phyloP scores from a whole-genome alignment of 2,329 filamentous ascomycete species.

The Aureobasidium sp. region DNA sequence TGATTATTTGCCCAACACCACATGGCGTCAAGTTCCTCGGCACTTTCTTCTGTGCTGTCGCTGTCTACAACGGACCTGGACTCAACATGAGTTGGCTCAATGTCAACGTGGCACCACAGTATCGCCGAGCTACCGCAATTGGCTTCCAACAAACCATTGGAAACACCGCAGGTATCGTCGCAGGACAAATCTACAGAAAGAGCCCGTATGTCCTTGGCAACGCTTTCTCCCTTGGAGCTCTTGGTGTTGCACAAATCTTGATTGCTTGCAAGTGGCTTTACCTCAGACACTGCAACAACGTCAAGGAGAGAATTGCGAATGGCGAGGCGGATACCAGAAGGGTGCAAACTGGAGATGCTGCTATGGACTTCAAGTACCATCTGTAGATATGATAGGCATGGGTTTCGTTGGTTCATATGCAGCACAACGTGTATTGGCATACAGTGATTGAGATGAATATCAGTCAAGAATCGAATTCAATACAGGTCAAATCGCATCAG shows the following conservation, averaged over 20 bases:
- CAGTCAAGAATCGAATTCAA: no score
- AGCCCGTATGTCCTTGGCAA: slow-evolving; percentile 17
- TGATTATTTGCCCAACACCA: slow-evolving; percentile 16
- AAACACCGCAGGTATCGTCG: slow-evolving; percentile 41
- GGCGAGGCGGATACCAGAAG: slow-evolving; percentile 9
- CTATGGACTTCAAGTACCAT: slow-evolving; percentile 11
- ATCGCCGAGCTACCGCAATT: slow-evolving; percentile 39
- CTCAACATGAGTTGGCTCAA: slow-evolving; percentile 40
- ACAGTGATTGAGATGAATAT: no score
- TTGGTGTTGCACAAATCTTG: slow-evolving; percentile 6
- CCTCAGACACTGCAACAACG: slow-evolving; percentile 7
- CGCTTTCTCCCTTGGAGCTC: slow-evolving; percentile 9
- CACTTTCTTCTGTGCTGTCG: slow-evolving; percentile 19
- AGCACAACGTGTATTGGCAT: no score
- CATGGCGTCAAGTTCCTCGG: slow-evolving; percentile 20
- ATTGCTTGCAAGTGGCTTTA: slow-evolving; percentile 11
- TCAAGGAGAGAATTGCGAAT: slow-evolving; percentile 4
- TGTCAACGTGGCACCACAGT: slow-evolving; percentile 40
- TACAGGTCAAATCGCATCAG: no score
- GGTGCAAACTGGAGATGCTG: slow-evolving; percentile 10
- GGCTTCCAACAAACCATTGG: slow-evolving; percentile 40
- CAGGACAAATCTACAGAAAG: slow-evolving; percentile 36
- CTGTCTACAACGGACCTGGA: slow-evolving; percentile 29
- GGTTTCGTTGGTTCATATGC: neutral
- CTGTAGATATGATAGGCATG: neutral